Percentiles rank a stretch among this genome's conserved stretches.
phyloP scores from a whole-genome alignment of 1,284 basidiomycete genomes.

The Dichomitus squalens region DNA sequence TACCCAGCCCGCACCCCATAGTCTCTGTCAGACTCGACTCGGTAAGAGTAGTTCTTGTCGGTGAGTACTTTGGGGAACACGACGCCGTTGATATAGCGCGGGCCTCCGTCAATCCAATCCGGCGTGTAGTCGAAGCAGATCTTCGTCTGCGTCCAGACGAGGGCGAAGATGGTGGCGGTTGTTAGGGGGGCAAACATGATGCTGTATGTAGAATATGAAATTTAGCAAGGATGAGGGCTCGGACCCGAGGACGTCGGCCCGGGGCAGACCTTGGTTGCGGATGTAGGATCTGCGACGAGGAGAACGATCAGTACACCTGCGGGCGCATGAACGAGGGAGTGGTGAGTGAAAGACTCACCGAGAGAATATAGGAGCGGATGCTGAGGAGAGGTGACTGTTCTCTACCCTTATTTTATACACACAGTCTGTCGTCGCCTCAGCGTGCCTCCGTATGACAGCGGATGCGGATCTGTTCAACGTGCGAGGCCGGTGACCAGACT shows the following conservation, averaged over 20 bases:
- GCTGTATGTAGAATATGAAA: neutral
- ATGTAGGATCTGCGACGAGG: neutral
- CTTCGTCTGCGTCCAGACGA: neutral
- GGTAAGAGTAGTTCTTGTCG: conserved; percentile 24
- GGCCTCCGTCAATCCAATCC: conserved; percentile 26
- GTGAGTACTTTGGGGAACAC: conserved; percentile 21
- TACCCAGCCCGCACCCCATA: conserved; percentile 19
- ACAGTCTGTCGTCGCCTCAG: too few species aligned
- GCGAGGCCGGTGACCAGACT: too few species aligned
- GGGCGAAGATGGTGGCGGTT: conserved; percentile 1
- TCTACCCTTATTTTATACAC: neutral
- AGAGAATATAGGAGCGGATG: neutral
- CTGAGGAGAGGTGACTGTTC: neutral
- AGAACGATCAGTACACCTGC: neutral
- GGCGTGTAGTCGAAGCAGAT: conserved; percentile 17
- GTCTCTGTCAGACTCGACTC: conserved; percentile 18
- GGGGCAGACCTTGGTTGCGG: neutral
- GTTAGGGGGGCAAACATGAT: neutral
- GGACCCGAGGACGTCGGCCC: neutral
- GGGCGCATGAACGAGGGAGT: neutral
- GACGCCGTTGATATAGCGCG: conserved; percentile 24
- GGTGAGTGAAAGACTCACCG: neutral
- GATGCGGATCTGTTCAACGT: too few species aligned
- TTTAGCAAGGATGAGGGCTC: neutral
- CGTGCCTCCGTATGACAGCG: too few species aligned